phyloP scores from a whole-genome alignment of 2,329 filamentous ascomycete genomes.

The Cyphellophora europaea region DNA sequence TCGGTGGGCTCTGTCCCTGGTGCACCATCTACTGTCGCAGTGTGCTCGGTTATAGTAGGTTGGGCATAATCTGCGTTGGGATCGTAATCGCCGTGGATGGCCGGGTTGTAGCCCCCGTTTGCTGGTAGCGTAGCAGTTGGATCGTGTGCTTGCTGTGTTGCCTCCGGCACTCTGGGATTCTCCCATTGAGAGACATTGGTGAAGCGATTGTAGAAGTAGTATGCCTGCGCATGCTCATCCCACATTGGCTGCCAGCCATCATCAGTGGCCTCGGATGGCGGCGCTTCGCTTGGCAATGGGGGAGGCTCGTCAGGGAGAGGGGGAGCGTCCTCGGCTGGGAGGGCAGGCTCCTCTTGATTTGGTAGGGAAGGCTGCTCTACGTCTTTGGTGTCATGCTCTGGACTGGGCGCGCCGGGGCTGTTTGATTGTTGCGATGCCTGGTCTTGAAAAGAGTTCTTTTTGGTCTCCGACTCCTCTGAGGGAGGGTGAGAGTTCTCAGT shows the following conservation, averaged over 20 bases:
- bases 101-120: conserved; percentile 78
- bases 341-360: conserved; percentile 6
- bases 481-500: too few relatives aligned
- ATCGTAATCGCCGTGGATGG: conserved; percentile 94
- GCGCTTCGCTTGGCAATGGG: conserved; percentile 44
- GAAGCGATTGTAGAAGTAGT: conserved; percentile 78
- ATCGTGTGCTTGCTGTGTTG: conserved; percentile 20
- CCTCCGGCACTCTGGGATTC: conserved; percentile 64
- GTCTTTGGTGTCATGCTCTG: conserved; percentile 1
- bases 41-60: conserved; percentile 21
- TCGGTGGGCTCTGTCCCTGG: conserved; percentile 31
- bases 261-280: conserved; percentile 36
- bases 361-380: conserved; percentile 1
- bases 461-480: too few relatives aligned
- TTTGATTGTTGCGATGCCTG: conserved; percentile 4
- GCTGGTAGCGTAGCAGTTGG: conserved; percentile 23
- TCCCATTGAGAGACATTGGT: conserved; percentile 72
- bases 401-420: conserved; percentile 2
- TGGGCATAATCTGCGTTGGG: conserved; percentile 86
- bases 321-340: conserved; percentile 9
- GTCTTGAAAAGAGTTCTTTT: too few relatives aligned
- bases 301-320: conserved; percentile 30
- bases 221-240: conserved; percentile 59
- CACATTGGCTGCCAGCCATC: conserved; percentile 76
- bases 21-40: conserved; percentile 23